Percentiles rank a stretch among this genome's conserved stretches.
These are phyloP conservation scores for Apophysomyces elegans DNA, from an alignment of 371 early-diverging fungal species.

Conservation along the genomic window DNA sequence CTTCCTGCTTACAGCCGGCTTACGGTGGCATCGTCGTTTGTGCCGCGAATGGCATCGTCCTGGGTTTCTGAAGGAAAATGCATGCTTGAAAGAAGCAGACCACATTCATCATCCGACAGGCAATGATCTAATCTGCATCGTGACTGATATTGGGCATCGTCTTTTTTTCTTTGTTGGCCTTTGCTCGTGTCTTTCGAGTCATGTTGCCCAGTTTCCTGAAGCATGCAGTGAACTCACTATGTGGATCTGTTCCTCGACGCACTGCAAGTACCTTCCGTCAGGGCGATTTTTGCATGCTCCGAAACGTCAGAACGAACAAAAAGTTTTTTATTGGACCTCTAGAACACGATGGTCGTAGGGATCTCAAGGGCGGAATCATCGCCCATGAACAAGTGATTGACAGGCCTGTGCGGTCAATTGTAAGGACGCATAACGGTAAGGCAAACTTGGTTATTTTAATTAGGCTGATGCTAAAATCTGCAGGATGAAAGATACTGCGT, in stretches of 20 bases:
- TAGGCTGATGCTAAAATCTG: neutral
- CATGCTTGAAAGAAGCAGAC: neutral
- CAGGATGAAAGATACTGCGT: conserved; percentile 4
- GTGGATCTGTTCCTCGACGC: neutral
- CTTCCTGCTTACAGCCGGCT: conserved; percentile 64
- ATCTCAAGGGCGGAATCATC: conserved; percentile 50
- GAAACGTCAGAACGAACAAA: conserved; percentile 41
- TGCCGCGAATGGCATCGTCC: conserved; percentile 77
- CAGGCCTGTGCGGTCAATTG: conserved; percentile 44
- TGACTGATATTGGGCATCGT: neutral
- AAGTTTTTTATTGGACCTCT: conserved; percentile 51
- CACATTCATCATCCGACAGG: neutral
- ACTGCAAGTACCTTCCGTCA: conserved; percentile 28
- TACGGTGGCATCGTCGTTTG: conserved; percentile 89
- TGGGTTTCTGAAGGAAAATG: conserved; percentile 14
- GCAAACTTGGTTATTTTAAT: neutral
- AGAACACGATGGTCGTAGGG: conserved; percentile 26
- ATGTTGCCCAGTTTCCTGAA: neutral
- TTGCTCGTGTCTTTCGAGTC: neutral
- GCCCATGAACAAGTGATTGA: conserved; percentile 59
- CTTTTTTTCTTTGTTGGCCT: neutral
- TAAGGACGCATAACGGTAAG: conserved; percentile 50
- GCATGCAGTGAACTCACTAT: neutral
- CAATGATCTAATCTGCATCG: neutral
- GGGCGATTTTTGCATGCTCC: conserved; percentile 55